phyloP scores from a whole-genome alignment of 1,284 basidiomycete species.

The Austroboletus niveus region DNA sequence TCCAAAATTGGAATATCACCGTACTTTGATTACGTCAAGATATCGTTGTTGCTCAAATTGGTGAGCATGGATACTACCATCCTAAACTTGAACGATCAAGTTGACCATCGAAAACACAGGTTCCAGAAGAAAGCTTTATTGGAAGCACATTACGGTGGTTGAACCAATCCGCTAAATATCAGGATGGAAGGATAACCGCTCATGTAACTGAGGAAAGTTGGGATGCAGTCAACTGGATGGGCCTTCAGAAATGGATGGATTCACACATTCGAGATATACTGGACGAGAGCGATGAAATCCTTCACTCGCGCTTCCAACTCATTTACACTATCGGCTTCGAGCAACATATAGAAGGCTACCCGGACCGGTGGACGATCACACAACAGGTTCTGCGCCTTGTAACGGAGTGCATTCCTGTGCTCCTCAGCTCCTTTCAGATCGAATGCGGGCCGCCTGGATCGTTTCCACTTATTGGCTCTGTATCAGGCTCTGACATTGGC shows the following conservation, averaged over 20 bases:
- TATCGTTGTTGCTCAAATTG: background rate
- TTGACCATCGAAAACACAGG: background rate
- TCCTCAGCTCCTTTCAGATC: too few species aligned
- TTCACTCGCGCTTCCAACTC: too few species aligned
- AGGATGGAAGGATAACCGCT: background rate
- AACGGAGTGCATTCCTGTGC: too few species aligned
- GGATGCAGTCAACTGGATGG: conserved; percentile 8
- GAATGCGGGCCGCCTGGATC: conserved; percentile 6
- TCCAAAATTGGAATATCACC: background rate
- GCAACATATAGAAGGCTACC: too few species aligned
- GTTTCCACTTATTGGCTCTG: too few species aligned
- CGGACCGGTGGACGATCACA: too few species aligned
- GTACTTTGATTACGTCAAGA: background rate
- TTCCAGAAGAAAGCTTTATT: background rate
- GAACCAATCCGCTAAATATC: background rate
- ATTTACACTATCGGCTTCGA: too few species aligned
- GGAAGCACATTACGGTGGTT: background rate
- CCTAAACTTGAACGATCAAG: too few species aligned
- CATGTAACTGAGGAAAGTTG: background rate
- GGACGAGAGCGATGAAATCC: too few species aligned
- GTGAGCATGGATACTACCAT: background rate
- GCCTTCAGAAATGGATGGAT: conserved; percentile 30
- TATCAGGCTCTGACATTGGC: too few species aligned
- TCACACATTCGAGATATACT: too few species aligned
- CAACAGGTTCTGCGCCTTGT: too few species aligned